Conservation (phyloP, 129 eudicot species). For the Deinandra increscens region DNA sequence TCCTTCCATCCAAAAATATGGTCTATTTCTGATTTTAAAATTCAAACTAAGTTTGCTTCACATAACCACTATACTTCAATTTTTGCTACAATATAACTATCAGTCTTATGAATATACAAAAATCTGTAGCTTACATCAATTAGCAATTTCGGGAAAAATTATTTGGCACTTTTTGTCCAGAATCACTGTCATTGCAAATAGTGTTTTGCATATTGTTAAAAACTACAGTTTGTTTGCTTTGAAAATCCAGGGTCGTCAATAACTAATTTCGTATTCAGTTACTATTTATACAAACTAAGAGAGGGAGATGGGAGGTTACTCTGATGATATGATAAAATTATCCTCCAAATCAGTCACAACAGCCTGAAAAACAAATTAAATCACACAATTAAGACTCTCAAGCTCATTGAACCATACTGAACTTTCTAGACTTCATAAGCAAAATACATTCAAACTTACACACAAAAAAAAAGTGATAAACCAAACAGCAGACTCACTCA, state of each 20-base stretch:
- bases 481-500: constrained; percentile 15
- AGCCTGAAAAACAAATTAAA: constrained; percentile 24
- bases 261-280: background rate
- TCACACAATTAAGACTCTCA: background rate
- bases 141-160: background rate
- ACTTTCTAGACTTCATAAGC: no score
- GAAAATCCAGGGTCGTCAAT: background rate
- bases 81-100: no score
- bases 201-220: background rate
- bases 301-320: background rate
- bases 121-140: background rate
- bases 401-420: background rate
- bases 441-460: background rate
- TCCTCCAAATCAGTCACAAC: constrained; percentile 7
- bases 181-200: background rate
- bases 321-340: background rate
- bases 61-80: no score
- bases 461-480: background rate
- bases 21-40: background rate
- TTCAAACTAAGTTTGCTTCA: constrained; percentile 16
- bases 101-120: background rate
- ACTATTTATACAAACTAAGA: background rate
- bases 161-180: background rate
- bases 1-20: background rate
- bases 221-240: background rate